A percentile compares a stretch with the other conserved stretches of the same genome.
phyloP scores from a whole-genome alignment of 176 grass and related monocot genomes.

The Oryza meyeriana region DNA sequence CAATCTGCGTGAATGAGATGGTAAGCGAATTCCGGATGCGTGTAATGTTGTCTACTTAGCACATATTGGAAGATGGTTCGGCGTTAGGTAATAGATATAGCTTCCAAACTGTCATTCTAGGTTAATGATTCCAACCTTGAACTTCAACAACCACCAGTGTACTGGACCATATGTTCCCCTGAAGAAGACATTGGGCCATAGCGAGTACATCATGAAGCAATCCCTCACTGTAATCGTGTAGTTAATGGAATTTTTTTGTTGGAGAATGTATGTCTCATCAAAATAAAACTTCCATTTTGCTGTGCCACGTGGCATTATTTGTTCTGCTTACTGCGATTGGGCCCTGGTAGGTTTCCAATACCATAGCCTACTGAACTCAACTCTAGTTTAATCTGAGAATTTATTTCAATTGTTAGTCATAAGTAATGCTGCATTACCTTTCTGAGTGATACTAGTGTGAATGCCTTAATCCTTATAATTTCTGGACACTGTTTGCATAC shows the following conservation, averaged over 20 bases:
- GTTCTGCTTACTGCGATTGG: neutral
- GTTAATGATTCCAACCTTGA: neutral
- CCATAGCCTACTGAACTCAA: neutral
- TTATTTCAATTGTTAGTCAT: neutral
- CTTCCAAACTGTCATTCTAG: neutral
- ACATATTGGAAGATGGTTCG: neutral
- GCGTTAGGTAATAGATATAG: neutral
- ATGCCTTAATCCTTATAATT: neutral
- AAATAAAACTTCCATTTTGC: neutral
- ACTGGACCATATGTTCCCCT: neutral
- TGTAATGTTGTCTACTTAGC: neutral
- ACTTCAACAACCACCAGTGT: neutral
- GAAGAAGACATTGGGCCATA: neutral
- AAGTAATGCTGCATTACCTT: conserved; percentile 11
- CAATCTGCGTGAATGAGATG: neutral
- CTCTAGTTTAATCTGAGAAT: neutral
- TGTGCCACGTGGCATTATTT: no score
- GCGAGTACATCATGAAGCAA: neutral
- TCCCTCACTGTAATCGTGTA: no score
- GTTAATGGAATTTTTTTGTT: neutral
- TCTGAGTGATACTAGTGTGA: neutral
- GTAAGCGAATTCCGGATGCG: neutral
- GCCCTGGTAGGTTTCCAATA: neutral
- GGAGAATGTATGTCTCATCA: neutral
- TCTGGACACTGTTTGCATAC: neutral